Evolutionary conservation across 163 green algal genomes (phyloP).

Genomic region (Scenedesmus sp.): DNA sequence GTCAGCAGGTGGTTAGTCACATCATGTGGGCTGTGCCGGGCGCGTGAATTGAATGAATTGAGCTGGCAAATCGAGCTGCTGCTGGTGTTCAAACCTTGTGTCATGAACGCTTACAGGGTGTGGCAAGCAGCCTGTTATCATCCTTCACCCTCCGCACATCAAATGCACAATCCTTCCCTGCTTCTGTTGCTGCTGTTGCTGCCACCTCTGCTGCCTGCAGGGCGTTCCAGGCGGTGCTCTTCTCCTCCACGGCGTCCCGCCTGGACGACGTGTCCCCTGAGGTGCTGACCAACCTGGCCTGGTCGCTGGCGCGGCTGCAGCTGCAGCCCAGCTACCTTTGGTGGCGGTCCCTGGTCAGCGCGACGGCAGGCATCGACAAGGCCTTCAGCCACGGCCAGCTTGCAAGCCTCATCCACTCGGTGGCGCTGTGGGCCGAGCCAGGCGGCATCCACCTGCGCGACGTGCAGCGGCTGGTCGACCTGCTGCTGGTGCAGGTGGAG

Average conservation of each 20-base stretch:
- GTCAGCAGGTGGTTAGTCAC: too few species aligned
- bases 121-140: too few species aligned
- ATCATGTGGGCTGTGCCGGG: too few species aligned
- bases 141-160: too few species aligned
- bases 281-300: slow-evolving; percentile 8
- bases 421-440: slow-evolving; percentile 23
- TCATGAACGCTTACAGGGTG: too few species aligned
- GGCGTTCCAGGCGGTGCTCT: slow-evolving; percentile 14
- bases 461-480: slow-evolving; percentile 22
- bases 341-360: slow-evolving; percentile 24
- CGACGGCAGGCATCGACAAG: slow-evolving; percentile 2
- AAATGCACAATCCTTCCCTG: too few species aligned
- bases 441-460: slow-evolving; percentile 16
- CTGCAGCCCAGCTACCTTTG: slow-evolving; percentile 30
- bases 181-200: background rate
- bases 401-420: slow-evolving; percentile 23
- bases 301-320: slow-evolving; percentile 28
- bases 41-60: too few species aligned
- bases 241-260: slow-evolving; percentile 12
- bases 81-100: too few species aligned
- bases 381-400: slow-evolving; percentile 31
- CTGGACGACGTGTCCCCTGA: slow-evolving; percentile 40
- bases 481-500: slow-evolving; percentile 5
- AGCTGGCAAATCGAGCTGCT: too few species aligned
- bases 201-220: slow-evolving; percentile 7